A percentile compares a stretch with the other conserved stretches of the same genome.
phyloP scores from a whole-genome alignment of 1,284 basidiomycete genomes.

The Coriolopsis trogii region DNA sequence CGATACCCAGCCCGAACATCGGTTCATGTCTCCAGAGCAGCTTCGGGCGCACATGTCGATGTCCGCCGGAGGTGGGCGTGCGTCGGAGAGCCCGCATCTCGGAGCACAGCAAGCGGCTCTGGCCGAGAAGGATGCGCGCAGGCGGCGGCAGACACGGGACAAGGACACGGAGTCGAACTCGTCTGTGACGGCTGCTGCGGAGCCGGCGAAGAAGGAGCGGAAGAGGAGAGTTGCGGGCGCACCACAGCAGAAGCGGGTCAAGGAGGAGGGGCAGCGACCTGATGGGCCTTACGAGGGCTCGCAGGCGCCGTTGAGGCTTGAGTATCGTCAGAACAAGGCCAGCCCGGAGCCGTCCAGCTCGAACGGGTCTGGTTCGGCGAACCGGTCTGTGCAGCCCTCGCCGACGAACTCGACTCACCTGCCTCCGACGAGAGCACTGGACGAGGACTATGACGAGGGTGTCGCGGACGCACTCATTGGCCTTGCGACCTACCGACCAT shows the following conservation, averaged over 20 bases:
- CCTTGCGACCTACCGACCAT: slow-evolving; percentile 44
- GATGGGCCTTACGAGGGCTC: slow-evolving; percentile 34
- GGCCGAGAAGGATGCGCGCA: slow-evolving; percentile 34
- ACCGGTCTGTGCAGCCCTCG: slow-evolving; percentile 58
- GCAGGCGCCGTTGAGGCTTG: slow-evolving; percentile 40
- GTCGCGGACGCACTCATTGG: slow-evolving; percentile 74
- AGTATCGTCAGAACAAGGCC: slow-evolving; percentile 38
- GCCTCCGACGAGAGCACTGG: slow-evolving; percentile 65
- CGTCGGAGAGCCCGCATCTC: slow-evolving; percentile 46
- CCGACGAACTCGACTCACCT: slow-evolving; percentile 62
- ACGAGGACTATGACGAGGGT: slow-evolving; percentile 84
- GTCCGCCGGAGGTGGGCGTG: slow-evolving; percentile 29
- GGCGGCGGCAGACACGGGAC: slow-evolving; percentile 37
- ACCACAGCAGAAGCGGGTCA: slow-evolving; percentile 38
- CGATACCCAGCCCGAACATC: slow-evolving; percentile 26
- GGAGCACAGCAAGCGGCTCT: slow-evolving; percentile 30
- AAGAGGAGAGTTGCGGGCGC: slow-evolving; percentile 41
- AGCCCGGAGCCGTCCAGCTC: slow-evolving; percentile 65
- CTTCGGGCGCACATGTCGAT: slow-evolving; percentile 30
- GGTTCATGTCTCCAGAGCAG: slow-evolving; percentile 38
- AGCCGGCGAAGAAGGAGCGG: slow-evolving; percentile 45
- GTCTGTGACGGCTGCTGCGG: slow-evolving; percentile 25
- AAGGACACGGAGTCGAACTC: slow-evolving; percentile 44
- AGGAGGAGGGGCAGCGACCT: slow-evolving; percentile 39
- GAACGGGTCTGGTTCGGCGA: slow-evolving; percentile 62